Conservation (phyloP, 2,329 filamentous ascomycete species). For the Colletotrichum costaricense region DNA sequence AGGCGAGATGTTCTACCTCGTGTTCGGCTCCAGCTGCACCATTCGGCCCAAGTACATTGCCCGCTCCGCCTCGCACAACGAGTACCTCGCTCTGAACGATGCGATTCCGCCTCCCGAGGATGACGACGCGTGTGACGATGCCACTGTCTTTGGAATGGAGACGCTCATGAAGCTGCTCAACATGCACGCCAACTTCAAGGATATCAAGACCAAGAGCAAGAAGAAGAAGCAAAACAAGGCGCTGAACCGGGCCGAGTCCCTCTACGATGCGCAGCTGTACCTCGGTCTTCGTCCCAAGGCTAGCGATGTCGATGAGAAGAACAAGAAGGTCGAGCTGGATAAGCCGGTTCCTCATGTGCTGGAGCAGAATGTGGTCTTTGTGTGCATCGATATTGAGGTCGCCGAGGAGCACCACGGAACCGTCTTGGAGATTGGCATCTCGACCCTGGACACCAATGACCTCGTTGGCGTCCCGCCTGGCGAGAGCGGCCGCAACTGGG, state of each 20-base stretch:
- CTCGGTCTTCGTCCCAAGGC: slow-evolving; percentile 31
- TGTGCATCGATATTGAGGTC: slow-evolving; percentile 86
- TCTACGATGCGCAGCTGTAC: slow-evolving; percentile 32
- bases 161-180: slow-evolving; percentile 21
- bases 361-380: slow-evolving; percentile 63
- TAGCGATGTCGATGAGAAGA: neutral
- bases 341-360: slow-evolving; percentile 4
- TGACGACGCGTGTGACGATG: slow-evolving; percentile 6
- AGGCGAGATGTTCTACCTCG: slow-evolving; percentile 67
- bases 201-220: slow-evolving; percentile 35
- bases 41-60: slow-evolving; percentile 78
- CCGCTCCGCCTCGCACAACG: slow-evolving; percentile 49
- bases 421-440: slow-evolving; percentile 89
- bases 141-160: slow-evolving; percentile 13
- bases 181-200: slow-evolving; percentile 39
- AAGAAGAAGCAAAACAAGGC: slow-evolving; percentile 29
- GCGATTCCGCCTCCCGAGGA: slow-evolving; percentile 17
- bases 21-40: slow-evolving; percentile 69
- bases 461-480: slow-evolving; percentile 69
- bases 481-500: slow-evolving; percentile 73
- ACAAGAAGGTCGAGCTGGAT: slow-evolving; percentile 12
- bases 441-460: slow-evolving; percentile 77
- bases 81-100: slow-evolving; percentile 16
- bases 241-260: slow-evolving; percentile 10
- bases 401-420: slow-evolving; percentile 74